phyloP scores from a whole-genome alignment of 1,284 basidiomycete genomes.

The Erythrobasidium hasegawianum region DNA sequence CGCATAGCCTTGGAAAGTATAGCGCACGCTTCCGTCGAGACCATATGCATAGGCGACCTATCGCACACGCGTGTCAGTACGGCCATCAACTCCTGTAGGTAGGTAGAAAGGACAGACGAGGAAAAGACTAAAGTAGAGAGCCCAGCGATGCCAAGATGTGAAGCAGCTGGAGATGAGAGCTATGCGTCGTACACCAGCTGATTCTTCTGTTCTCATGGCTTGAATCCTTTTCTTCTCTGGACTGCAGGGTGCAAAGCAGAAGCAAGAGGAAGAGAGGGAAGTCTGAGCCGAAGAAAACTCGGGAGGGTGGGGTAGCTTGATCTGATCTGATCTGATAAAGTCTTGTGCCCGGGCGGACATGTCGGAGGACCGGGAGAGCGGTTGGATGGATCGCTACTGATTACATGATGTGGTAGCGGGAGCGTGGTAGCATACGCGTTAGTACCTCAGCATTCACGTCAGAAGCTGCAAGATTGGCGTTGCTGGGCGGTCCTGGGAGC shows the following conservation, averaged over 20 bases:
- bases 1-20: slow-evolving; percentile 41
- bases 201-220: slow-evolving; percentile 5
- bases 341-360: background rate
- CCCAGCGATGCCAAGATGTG: slow-evolving; percentile 43
- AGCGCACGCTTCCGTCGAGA: slow-evolving; percentile 39
- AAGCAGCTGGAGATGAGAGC: slow-evolving; percentile 48
- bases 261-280: background rate
- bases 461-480: too few relatives aligned
- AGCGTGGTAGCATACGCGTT: too few relatives aligned
- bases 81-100: background rate
- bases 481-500: too few relatives aligned
- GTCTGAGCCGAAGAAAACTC: background rate
- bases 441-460: too few relatives aligned
- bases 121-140: slow-evolving; percentile 50
- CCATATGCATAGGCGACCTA: slow-evolving; percentile 32
- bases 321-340: slow-evolving; percentile 17
- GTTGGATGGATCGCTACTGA: too few relatives aligned
- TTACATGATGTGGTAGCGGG: too few relatives aligned
- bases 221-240: background rate
- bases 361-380: too few relatives aligned
- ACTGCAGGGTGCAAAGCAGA: background rate
- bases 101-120: slow-evolving; percentile 35
- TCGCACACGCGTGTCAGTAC: too few relatives aligned
- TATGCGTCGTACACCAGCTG: slow-evolving; percentile 48
- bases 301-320: background rate